These are phyloP conservation scores for Boletus subparvulus DNA, from an alignment of 768 basidiomycete species.

Conservation along the genomic window DNA sequence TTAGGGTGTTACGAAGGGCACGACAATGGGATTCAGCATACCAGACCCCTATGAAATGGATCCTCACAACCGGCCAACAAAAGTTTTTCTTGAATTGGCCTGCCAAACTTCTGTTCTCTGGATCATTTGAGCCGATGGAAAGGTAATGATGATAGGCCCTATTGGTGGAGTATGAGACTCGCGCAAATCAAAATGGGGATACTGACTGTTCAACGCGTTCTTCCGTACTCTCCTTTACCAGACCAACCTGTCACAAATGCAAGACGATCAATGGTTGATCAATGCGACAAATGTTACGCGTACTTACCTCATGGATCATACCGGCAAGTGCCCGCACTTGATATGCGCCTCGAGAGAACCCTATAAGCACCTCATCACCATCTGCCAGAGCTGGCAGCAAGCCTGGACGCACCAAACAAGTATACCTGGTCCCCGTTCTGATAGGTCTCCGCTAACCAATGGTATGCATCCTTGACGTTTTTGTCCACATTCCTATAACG, in stretches of 20 bases:
- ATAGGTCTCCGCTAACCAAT: not conserved
- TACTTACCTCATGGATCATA: conserved; percentile 36
- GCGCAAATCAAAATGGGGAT: not conserved
- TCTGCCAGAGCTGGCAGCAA: not conserved
- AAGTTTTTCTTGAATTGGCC: conserved; percentile 29
- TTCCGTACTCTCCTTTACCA: not conserved
- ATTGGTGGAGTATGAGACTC: not conserved
- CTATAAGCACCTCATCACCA: conserved; percentile 15
- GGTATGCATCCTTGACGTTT: conserved; percentile 5
- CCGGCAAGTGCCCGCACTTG: conserved; percentile 38
- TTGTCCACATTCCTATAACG: conserved; percentile 2
- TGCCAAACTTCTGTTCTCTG: conserved; percentile 3
- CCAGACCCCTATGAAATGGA: conserved; percentile 39
- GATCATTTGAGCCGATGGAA: conserved; percentile 29
- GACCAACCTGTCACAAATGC: not conserved
- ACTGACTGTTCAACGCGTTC: not conserved
- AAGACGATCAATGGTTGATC: not conserved
- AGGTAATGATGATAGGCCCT: not conserved
- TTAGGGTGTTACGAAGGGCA: not conserved
- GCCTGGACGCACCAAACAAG: conserved; percentile 34
- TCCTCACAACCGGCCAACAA: conserved; percentile 19
- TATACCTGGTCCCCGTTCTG: conserved; percentile 27
- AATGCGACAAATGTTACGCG: no score
- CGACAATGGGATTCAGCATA: conserved; percentile 1
- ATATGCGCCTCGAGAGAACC: conserved; percentile 45